Evolutionary conservation across 2,329 filamentous ascomycete genomes (phyloP).

Genomic region (Byssochlamys sp.): DNA sequence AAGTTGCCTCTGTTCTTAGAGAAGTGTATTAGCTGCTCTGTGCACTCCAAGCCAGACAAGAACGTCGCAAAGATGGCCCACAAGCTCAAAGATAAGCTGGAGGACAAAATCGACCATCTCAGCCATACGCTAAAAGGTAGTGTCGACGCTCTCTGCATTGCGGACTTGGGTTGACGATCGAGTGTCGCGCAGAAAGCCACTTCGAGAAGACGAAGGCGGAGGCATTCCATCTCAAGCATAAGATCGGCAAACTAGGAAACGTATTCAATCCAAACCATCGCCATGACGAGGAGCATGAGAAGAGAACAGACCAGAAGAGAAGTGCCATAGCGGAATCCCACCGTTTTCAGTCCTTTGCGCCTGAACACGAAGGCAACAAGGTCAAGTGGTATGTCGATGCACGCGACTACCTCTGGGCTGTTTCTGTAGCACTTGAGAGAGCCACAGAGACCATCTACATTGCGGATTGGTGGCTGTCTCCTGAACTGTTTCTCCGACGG

Average conservation of each 20-base stretch:
- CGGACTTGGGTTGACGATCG: slow-evolving; percentile 1
- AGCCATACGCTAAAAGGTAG: slow-evolving; percentile 20
- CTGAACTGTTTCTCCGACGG: slow-evolving; percentile 72
- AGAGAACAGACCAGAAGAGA: slow-evolving; percentile 72
- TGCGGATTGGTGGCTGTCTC: slow-evolving; percentile 92
- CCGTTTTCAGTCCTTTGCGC: slow-evolving; percentile 83
- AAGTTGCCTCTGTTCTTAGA: background rate
- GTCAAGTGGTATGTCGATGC: slow-evolving; percentile 98
- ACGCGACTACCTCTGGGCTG: slow-evolving; percentile 88
- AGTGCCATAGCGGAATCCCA: slow-evolving; percentile 61
- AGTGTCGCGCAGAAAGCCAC: slow-evolving; percentile 7
- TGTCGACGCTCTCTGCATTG: background rate
- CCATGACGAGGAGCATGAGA: slow-evolving; percentile 86
- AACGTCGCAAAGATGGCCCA: slow-evolving; percentile 1
- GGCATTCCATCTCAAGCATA: slow-evolving; percentile 48
- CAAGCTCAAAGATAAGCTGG: slow-evolving; percentile 16
- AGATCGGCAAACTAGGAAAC: slow-evolving; percentile 56
- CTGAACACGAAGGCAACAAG: slow-evolving; percentile 71
- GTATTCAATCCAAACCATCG: slow-evolving; percentile 78
- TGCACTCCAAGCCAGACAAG: background rate
- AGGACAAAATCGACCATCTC: slow-evolving; percentile 12
- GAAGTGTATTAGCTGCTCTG: background rate
- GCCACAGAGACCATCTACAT: slow-evolving; percentile 94
- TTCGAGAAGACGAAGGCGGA: slow-evolving; percentile 10
- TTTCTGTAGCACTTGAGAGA: slow-evolving; percentile 78